Evolutionary conservation across 768 basidiomycete genomes (phyloP).

Genomic region (Tulasnella sp.): DNA sequence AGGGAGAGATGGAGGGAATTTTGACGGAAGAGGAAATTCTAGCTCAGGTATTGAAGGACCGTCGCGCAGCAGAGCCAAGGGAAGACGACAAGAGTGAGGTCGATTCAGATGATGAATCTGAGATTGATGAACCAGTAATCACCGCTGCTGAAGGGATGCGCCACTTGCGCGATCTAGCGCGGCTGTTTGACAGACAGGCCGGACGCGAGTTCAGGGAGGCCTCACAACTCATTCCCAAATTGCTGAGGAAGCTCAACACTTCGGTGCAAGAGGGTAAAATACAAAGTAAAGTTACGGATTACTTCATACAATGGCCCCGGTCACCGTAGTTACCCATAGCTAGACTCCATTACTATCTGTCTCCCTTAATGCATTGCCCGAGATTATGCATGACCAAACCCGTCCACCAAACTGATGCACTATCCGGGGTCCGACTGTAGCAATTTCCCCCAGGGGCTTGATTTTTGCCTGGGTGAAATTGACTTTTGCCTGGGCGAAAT

Average conservation of each 20-base stretch:
- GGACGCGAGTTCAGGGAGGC: background rate
- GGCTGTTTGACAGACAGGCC: background rate
- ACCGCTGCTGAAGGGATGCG: background rate
- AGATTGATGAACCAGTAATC: background rate
- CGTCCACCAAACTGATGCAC: background rate
- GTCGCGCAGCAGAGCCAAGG: background rate
- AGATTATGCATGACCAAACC: background rate
- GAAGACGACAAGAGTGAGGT: background rate
- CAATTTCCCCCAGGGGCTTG: no score
- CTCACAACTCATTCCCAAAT: background rate
- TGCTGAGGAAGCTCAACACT: background rate
- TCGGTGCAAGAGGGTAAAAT: background rate
- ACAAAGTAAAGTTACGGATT: background rate
- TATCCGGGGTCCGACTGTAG: constrained; percentile 8
- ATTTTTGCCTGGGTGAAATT: no score
- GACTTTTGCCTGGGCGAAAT: no score
- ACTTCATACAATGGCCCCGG: background rate
- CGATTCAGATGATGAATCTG: background rate
- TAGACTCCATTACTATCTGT: background rate
- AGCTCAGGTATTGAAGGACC: background rate
- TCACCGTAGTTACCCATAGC: background rate
- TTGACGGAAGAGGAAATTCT: background rate
- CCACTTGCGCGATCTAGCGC: background rate
- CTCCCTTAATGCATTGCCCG: background rate
- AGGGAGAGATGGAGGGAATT: background rate